Base-by-base conservation (phyloP, 768 basidiomycete species). In the Termitomyces sp. region DNA sequence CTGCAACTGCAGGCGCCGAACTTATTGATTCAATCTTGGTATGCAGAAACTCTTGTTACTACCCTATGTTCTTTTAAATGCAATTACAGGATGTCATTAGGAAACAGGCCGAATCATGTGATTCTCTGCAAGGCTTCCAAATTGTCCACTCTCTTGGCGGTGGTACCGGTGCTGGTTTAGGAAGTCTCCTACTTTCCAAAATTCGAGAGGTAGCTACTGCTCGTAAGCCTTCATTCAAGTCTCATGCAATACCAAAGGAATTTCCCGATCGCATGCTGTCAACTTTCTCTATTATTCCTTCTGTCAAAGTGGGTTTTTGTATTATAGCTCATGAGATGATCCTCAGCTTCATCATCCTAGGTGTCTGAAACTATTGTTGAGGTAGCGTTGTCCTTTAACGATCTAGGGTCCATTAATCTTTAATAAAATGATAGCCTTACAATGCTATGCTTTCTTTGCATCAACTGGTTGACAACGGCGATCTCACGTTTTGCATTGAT, bases 61-160 rank as follows among this genome's bases (percentile, higher is more conserved):
- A 23, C 55, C 14, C 32, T 37, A 10, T 25, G 43, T 21, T 3
- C 52, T 54, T 44, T 50, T 49, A 54, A 30, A 2, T 54, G 42
- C 55, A 11, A 44, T 41, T 37, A 2, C 54, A 86, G 80, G 95
- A 94, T 43, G 77, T 85, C n/a, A 63, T 93, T 9, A 80, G 95
- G 61, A 82, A 76, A 64, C 89, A 96, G 68, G 77, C 88, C 2
- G 95, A 98, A 67, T 68, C 74, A 1, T 90, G 89, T 63, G 93
- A 98, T 40, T 81, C 85, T 9, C 76, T 98, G 19, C 95, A 98
- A 74, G 95, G 95, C 0, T 93, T 95, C 66, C 93, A 95, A 64
- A 70, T 94, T 46, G 70, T 94, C 10, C 93, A 96, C 61, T 93
- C 94, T 17, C 82, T 98, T 17, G 94, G 94, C 35, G 94, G 94